Evolutionary conservation across 352 stramenopile species (phyloP).

Genomic region (Pythium brassicae): DNA sequence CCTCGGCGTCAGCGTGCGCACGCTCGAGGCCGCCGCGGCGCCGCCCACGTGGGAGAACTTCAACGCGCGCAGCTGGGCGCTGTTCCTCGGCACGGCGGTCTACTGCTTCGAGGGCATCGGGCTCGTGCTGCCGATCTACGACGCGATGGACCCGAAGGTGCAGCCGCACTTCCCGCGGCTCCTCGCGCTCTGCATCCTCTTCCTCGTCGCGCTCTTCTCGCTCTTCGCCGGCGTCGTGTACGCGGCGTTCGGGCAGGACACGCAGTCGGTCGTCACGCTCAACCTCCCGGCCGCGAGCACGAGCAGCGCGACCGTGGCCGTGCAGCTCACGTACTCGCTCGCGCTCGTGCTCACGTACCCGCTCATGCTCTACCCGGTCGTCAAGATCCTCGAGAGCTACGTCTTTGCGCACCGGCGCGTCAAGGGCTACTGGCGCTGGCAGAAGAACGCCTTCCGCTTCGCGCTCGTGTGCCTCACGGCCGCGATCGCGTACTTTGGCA

Average conservation of each 20-base stretch:
- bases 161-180: constrained; percentile 65
- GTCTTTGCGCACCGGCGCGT: constrained; percentile 33
- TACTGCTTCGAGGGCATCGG: constrained; percentile 76
- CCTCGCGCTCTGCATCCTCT: constrained; percentile 38
- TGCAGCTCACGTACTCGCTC: constrained; percentile 63
- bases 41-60: constrained; percentile 54
- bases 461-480: constrained; percentile 56
- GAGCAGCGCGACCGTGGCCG: constrained; percentile 52
- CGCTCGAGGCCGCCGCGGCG: constrained; percentile 23
- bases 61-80: constrained; percentile 54
- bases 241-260: constrained; percentile 43
- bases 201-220: constrained; percentile 51
- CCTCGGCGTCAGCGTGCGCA: constrained; percentile 45
- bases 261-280: constrained; percentile 56
- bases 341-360: constrained; percentile 69
- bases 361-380: constrained; percentile 66
- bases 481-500: constrained; percentile 58
- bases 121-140: constrained; percentile 65
- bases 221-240: constrained; percentile 55
- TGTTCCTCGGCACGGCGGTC: constrained; percentile 59
- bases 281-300: constrained; percentile 48
- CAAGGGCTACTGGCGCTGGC: constrained; percentile 62
- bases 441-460: constrained; percentile 67
- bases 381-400: constrained; percentile 70
- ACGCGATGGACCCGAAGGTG: constrained; percentile 44